Percentiles rank a stretch among this genome's conserved stretches.
These are phyloP conservation scores for Torrubiella hemipterigena DNA, from an alignment of 2,329 filamentous ascomycete genomes.

Conservation along the genomic window DNA sequence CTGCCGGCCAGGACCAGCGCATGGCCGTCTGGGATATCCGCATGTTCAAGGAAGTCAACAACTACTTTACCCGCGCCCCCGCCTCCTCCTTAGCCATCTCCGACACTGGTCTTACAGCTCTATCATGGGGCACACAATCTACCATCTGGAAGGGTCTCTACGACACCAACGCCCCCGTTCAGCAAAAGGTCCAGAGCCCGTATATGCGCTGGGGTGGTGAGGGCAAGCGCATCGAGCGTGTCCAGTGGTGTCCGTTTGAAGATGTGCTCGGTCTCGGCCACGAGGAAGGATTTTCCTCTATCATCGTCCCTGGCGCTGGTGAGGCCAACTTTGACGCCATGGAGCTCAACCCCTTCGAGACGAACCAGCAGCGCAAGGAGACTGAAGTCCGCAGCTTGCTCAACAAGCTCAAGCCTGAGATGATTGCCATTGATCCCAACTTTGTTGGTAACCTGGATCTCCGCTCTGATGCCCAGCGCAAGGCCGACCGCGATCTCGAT, in stretches of 20 bases:
- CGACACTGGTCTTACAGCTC: conserved; percentile 75
- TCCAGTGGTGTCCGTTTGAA: conserved; percentile 90
- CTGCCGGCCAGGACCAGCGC: conserved; percentile 75
- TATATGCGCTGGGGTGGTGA: conserved; percentile 93
- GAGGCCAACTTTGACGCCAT: conserved; percentile 94
- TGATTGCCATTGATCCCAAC: conserved; percentile 90
- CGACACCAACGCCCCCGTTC: conserved; percentile 56
- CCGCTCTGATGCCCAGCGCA: conserved; percentile 63
- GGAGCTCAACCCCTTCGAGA: conserved; percentile 93
- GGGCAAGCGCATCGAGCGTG: conserved; percentile 65
- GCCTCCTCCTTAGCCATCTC: conserved; percentile 79
- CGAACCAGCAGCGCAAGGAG: conserved; percentile 82
- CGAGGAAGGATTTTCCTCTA: conserved; percentile 73
- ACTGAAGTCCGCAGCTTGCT: conserved; percentile 78
- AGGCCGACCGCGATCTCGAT: conserved; percentile 71
- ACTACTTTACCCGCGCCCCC: conserved; percentile 73
- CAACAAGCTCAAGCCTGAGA: conserved; percentile 91
- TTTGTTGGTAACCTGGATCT: conserved; percentile 83
- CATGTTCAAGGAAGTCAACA: conserved; percentile 86
- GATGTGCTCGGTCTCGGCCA: conserved; percentile 83
- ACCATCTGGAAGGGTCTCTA: conserved; percentile 90
- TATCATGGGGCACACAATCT: conserved; percentile 82
- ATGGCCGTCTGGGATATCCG: conserved; percentile 96
- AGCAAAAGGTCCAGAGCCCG: conserved; percentile 70
- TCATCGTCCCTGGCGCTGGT: conserved; percentile 88